Evolutionary conservation across 2,329 filamentous ascomycete genomes (phyloP).

Genomic region (Cercospora sp.): DNA sequence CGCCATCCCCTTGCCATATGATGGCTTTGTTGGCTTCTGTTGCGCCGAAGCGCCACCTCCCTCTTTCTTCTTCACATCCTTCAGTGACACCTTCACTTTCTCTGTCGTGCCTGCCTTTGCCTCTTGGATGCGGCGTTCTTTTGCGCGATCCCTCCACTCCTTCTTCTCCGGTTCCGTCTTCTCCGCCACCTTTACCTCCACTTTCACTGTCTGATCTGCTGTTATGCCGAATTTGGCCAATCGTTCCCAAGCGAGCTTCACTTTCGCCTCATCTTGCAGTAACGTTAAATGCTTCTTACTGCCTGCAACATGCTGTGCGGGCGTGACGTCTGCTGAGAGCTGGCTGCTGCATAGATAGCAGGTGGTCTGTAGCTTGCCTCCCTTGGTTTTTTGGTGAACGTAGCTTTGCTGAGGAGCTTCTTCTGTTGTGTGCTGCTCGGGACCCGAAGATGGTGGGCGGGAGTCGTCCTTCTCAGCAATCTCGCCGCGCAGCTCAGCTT

Average conservation of each 20-base stretch:
- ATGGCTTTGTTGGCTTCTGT: constrained; percentile 31
- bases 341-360: constrained; percentile 34
- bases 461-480: constrained; percentile 9
- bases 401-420: constrained; percentile 20
- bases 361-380: constrained; percentile 21
- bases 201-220: constrained; percentile 25
- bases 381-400: constrained; percentile 12
- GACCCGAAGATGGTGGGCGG: constrained; percentile 21
- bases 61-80: constrained; percentile 25
- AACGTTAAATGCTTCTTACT: constrained; percentile 60
- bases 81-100: constrained; percentile 30
- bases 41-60: background rate
- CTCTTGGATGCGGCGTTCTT: constrained; percentile 66
- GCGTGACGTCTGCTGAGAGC: constrained; percentile 16
- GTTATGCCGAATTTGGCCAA: constrained; percentile 25
- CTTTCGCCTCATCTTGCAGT: constrained; percentile 53
- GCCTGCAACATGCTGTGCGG: constrained; percentile 61
- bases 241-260: constrained; percentile 33
- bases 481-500: constrained; percentile 31
- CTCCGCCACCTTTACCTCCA: background rate
- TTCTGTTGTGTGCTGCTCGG: constrained; percentile 10
- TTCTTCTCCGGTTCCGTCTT: constrained; percentile 13
- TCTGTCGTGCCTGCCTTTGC: constrained; percentile 44
- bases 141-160: constrained; percentile 66
- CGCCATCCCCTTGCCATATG: constrained; percentile 33